Evolutionary conservation across 306 rosid species (phyloP).

Genomic region (Sphenostylis stenocarpa): DNA sequence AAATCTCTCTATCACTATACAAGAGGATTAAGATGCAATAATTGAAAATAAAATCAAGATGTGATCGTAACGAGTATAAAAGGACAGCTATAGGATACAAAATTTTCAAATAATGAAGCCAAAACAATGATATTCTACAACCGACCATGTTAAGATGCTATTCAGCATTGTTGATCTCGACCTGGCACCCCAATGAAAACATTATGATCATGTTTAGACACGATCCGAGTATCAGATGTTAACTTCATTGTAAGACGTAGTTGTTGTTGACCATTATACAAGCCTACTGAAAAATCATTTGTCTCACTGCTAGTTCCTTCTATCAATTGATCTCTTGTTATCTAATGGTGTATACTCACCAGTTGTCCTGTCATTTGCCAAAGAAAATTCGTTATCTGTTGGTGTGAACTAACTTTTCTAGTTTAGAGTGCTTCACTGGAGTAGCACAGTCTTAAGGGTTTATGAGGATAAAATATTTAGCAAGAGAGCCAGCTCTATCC

Average conservation of each 20-base stretch:
- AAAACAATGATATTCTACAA: slow-evolving; percentile 2
- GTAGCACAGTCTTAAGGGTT: not conserved
- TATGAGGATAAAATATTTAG: not conserved
- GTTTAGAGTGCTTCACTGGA: not conserved
- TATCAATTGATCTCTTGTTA: not conserved
- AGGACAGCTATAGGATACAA: not conserved
- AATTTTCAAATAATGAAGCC: not conserved
- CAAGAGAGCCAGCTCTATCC: too few relatives aligned
- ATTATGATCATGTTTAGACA: not conserved
- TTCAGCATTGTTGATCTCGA: slow-evolving; percentile 17
- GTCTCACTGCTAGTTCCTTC: slow-evolving; percentile 1
- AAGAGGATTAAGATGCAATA: slow-evolving; percentile 17
- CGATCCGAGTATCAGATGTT: not conserved
- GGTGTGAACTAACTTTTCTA: too few relatives aligned
- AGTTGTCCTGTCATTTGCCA: slow-evolving; percentile 70
- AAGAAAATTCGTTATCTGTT: too few relatives aligned
- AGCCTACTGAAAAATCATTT: not conserved
- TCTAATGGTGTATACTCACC: slow-evolving; percentile 58
- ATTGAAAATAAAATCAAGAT: not conserved
- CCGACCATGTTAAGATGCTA: slow-evolving; percentile 11
- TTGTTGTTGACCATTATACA: slow-evolving; percentile 2
- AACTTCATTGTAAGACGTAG: not conserved
- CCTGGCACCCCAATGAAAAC: slow-evolving; percentile 21
- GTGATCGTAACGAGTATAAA: slow-evolving; percentile 4
- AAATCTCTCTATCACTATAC: slow-evolving; percentile 25